A percentile compares a stretch with the other conserved stretches of the same genome.
Conservation (phyloP, 2,329 filamentous ascomycete species). For the Diaporthe amygdali region DNA sequence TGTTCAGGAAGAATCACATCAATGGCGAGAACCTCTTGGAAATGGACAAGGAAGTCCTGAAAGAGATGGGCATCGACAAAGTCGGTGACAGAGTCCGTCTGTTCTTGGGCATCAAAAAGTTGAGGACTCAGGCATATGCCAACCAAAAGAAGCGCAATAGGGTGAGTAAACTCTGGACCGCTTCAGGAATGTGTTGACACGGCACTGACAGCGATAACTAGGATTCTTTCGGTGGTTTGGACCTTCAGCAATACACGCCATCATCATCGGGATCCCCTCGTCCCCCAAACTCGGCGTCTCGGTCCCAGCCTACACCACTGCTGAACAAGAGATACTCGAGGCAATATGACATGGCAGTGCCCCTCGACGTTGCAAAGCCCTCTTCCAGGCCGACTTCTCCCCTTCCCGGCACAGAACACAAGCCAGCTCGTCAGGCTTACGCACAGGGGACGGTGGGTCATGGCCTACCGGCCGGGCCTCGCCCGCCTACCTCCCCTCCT, state of each 20-base stretch:
- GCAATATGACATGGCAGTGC: conserved; percentile 57
- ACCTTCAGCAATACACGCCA: conserved; percentile 62
- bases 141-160: conserved; percentile 85
- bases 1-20: conserved; percentile 93
- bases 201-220: conserved; percentile 40
- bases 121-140: conserved; percentile 76
- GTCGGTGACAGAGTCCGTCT: conserved; percentile 95
- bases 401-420: conserved; percentile 59
- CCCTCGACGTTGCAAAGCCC: conserved; percentile 54
- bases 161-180: conserved; percentile 54
- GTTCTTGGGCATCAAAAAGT: conserved; percentile 82
- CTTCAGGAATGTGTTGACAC: background rate
- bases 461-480: conserved; percentile 52
- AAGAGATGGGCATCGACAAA: conserved; percentile 98
- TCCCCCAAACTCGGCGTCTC: conserved; percentile 58
- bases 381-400: conserved; percentile 76
- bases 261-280: conserved; percentile 68
- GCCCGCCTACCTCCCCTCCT: conserved; percentile 65
- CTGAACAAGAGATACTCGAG: conserved; percentile 69
- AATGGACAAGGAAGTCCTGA: conserved; percentile 94
- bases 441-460: conserved; percentile 46
- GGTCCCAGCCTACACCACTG: conserved; percentile 49
- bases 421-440: conserved; percentile 62
- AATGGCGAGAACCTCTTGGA: conserved; percentile 96
- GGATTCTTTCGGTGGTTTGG: conserved; percentile 85